Base-by-base conservation (phyloP, 2,329 filamentous ascomycete genomes). In the Coniochaeta sp. region DNA sequence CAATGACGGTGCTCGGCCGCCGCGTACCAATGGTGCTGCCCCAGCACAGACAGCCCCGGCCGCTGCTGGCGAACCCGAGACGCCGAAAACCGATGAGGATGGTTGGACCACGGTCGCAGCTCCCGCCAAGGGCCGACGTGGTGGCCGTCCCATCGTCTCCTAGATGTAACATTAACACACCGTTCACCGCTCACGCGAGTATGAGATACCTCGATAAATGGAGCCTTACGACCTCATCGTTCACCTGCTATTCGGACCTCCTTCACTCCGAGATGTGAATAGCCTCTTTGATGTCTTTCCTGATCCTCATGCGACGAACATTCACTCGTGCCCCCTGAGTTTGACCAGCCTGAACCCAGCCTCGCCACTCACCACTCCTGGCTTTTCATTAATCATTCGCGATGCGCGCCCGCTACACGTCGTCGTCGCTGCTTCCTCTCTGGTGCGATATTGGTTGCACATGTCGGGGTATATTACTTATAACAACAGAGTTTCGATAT, bases 81-180 rank as follows among this genome's bases (percentile, higher is more conserved):
- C 70, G 65, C 26, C 66, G 69, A 36, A 72, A 74, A 38, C 73
- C 75, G 57, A 72, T 75, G 84, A 84, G 40, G 85, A 88, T 69
- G 85, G 85, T 65, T 88, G 85, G 85, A 86, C 83, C 63, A 88
- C 82, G 28, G 85, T 86, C 59, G 63, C 73, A 9, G 61, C 68
- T 16, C 65, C 71, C 3, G 67, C 62, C 60, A 79, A 78, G 67
- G 70, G 70, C 55, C 67, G 81, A 70, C 64, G 77, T 40, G 72
- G 68, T 65, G 64, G 65, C 52, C 62, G 30, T 62, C 22, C 55
- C 2, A 17, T 44, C 34, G n/a, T 30, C 34, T 57, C 55, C 26
- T 57, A 57, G 30, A 57, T 40, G 55, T 40, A 57, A 57, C 55
- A 57, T 42, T 40, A 57, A 28, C 55, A 22, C 54, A 57, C 55